Percentiles rank a stretch among this genome's conserved stretches.
Conservation (phyloP, 202 grass and related monocot species). For the Panicum hallii region DNA sequence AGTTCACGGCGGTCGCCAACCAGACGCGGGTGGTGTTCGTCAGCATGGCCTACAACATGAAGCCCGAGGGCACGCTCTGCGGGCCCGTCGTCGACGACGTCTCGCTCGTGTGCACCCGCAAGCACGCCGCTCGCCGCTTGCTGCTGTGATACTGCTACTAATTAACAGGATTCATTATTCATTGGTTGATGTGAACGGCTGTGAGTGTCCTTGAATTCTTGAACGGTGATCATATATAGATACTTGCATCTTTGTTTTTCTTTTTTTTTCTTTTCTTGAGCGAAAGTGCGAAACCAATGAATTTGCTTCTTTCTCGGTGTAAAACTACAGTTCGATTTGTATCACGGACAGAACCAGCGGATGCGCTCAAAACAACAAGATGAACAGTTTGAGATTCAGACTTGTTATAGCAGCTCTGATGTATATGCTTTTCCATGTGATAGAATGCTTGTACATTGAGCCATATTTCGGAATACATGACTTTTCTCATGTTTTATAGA, state of each 20-base stretch:
- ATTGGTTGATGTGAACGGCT: not conserved
- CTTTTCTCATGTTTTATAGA: not conserved
- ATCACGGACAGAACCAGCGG: not conserved
- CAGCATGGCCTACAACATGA: slow-evolving; percentile 70
- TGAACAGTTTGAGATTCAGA: not conserved
- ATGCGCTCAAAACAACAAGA: not conserved
- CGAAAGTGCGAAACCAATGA: not conserved
- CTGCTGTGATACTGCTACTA: not conserved
- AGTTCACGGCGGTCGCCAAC: slow-evolving; percentile 55
- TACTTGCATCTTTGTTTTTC: not conserved
- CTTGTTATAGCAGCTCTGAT: not conserved
- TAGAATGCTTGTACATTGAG: not conserved
- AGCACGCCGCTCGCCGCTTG: slow-evolving; percentile 34
- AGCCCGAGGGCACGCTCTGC: too few relatives aligned
- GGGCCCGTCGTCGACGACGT: slow-evolving; percentile 76
- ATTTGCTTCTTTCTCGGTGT: not conserved
- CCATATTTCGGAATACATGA: not conserved
- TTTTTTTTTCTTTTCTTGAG: not conserved
- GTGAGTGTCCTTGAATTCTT: not conserved
- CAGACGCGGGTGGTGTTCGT: slow-evolving; percentile 65
- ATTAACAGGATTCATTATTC: not conserved
- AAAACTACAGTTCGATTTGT: not conserved
- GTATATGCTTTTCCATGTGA: not conserved
- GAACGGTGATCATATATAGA: not conserved
- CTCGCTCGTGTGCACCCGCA: slow-evolving; percentile 49